Conservation (phyloP, 345 rosid species). For the Triadica sebifera region DNA sequence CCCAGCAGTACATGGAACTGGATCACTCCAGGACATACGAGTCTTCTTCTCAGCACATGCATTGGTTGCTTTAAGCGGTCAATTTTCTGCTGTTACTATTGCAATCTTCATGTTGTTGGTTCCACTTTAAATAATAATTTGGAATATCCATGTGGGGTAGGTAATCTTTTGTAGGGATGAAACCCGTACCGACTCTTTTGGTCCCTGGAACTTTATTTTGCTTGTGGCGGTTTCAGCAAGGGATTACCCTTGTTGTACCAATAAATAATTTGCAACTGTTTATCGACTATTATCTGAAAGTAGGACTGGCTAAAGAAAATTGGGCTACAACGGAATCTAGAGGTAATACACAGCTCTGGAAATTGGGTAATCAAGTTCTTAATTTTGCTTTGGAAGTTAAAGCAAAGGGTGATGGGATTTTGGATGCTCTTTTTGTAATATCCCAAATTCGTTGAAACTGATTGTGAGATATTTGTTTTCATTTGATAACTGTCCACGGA, state of each 20-base stretch:
- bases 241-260: not conserved
- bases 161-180: constrained; percentile 3
- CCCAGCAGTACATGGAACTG: constrained; percentile 54
- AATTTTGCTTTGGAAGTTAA: too few species aligned
- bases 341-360: too few species aligned
- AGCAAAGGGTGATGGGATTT: not conserved
- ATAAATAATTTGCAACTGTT: not conserved
- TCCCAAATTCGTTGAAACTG: too few species aligned
- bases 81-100: not conserved
- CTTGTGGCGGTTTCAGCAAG: not conserved
- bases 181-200: not conserved
- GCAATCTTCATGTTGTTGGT: not conserved
- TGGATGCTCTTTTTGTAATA: not conserved
- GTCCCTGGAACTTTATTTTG: not conserved
- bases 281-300: not conserved
- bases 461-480: too few species aligned
- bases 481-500: too few species aligned
- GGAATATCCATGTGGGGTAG: not conserved
- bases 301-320: not conserved
- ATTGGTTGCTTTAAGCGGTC: constrained; percentile 62
- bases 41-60: constrained; percentile 51
- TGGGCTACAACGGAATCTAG: too few species aligned
- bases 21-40: constrained; percentile 56
- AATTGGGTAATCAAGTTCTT: not conserved
- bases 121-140: not conserved